Evolutionary conservation across 768 basidiomycete species (phyloP), one percentile per base, ranked within the genome.

Genomic region (Hygrocybe coccinea): DNA sequence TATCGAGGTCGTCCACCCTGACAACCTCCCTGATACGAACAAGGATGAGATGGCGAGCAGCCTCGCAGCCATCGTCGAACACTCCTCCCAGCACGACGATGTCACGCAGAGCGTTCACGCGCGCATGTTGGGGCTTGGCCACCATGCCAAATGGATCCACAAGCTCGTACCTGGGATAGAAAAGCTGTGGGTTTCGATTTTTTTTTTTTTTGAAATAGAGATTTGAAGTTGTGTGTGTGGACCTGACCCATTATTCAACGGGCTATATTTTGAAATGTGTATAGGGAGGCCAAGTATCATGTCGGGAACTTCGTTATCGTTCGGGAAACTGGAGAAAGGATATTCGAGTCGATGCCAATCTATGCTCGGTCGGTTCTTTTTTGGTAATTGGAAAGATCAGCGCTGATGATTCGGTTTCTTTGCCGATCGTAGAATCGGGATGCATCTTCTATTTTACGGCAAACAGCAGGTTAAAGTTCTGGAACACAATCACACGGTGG

Each of bases 331-430:
- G 70, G 67, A 6, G 71, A 82, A 63, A 77, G 76, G 62, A 74
- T 84, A 56, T 89, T 87, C 56, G 87, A 89, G 71, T 76, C 76
- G 33, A 89, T 89, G 87, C 87, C 87, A 1, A 73, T 89, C 43
- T 88, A 83, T 61, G 78, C 81, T 2, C 74, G 83, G 67, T 76
- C 21, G n/a, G n/a, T n/a, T n/a, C n/a, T n/a, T n/a, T n/a, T n/a
- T n/a, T n/a, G n/a, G n/a, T n/a, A n/a, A n/a, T n/a, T n/a, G 14
- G 35, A 8, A 24, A 21, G 29, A 41, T 22, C 9, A 37, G 33
- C 38, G 17, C n/a, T 41, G 33, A 52, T 19, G 14, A 15, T n/a
- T n/a, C n/a, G n/a, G n/a, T 43, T 50, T 34, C 22, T 50, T 19
- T 25, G 17, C 44, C n/a, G n/a, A n/a, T n/a, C n/a, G n/a, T n/a